A percentile compares a stretch with the other conserved stretches of the same genome.
Evolutionary conservation across 1,139 yeast species (phyloP).

Genomic region (Candida neerlandica): DNA sequence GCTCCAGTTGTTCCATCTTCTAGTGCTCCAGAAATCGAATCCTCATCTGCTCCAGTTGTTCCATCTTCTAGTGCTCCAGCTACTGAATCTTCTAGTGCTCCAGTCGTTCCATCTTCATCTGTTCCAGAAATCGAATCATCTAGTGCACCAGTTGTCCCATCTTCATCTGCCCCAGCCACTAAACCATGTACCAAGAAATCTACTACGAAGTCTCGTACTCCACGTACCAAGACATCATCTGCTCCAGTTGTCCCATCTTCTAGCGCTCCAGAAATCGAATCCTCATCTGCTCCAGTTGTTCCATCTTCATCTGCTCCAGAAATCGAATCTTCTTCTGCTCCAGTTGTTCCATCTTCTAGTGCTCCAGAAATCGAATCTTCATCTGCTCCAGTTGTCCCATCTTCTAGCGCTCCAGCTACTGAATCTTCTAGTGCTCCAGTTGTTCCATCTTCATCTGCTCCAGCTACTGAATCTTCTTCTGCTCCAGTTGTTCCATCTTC

Average conservation of each 20-base stretch:
- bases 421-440: neutral
- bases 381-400: neutral
- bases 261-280: neutral
- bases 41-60: too few species aligned
- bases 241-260: neutral
- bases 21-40: too few species aligned
- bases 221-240: slow-evolving; percentile 2
- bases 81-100: neutral
- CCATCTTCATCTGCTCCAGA: neutral
- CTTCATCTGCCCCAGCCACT: neutral
- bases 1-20: too few species aligned
- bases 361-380: neutral
- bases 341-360: neutral
- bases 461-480: neutral
- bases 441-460: neutral
- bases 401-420: neutral
- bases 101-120: neutral
- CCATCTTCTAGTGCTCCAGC: neutral
- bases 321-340: neutral
- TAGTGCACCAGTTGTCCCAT: neutral
- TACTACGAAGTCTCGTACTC: neutral
- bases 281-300: neutral
- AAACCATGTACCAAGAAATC: neutral
- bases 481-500: neutral
- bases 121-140: neutral